These are phyloP conservation scores for Nannochloropsis salina DNA, from an alignment of 108 stramenopile species.

Conservation along the genomic window DNA sequence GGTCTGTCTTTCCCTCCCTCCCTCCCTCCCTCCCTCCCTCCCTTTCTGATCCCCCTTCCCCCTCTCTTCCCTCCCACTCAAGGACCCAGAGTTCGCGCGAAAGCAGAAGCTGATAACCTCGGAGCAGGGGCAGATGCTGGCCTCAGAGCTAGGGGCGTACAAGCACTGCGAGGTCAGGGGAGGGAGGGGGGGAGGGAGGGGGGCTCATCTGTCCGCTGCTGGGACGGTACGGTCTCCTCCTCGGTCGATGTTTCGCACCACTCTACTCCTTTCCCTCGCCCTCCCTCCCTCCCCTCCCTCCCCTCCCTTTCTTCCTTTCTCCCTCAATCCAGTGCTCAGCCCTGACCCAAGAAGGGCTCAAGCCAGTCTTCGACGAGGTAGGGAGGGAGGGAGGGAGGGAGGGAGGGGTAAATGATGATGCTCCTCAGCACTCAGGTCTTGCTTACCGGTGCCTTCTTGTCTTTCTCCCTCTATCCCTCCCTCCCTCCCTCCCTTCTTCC, in stretches of 20 bases:
- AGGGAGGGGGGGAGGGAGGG: not conserved
- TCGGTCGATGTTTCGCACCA: too few relatives aligned
- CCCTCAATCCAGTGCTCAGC: conserved; percentile 58
- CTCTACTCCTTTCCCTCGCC: too few relatives aligned
- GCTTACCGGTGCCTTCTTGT: not conserved
- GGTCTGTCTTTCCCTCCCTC: conserved; percentile 29
- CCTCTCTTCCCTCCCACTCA: not conserved
- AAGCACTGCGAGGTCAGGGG: conserved; percentile 40
- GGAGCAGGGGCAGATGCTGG: conserved; percentile 53
- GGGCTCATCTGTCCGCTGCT: too few relatives aligned
- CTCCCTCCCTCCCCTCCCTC: conserved; percentile 1
- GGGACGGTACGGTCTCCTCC: not conserved
- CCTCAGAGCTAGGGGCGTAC: conserved; percentile 55
- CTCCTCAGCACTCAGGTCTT: not conserved
- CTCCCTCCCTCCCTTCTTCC: not conserved
- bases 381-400: not conserved
- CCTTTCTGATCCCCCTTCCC: not conserved
- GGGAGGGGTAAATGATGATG: not conserved
- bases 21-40: conserved; percentile 14
- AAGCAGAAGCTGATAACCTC: conserved; percentile 46
- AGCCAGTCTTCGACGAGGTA: conserved; percentile 56
- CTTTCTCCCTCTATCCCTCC: not conserved
- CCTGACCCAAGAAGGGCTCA: conserved; percentile 60
- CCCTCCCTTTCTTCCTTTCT: not conserved
- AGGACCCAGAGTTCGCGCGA: conserved; percentile 18